Evolutionary conservation across 1,139 yeast species (phyloP).

Genomic region (Neolecta irregularis): DNA sequence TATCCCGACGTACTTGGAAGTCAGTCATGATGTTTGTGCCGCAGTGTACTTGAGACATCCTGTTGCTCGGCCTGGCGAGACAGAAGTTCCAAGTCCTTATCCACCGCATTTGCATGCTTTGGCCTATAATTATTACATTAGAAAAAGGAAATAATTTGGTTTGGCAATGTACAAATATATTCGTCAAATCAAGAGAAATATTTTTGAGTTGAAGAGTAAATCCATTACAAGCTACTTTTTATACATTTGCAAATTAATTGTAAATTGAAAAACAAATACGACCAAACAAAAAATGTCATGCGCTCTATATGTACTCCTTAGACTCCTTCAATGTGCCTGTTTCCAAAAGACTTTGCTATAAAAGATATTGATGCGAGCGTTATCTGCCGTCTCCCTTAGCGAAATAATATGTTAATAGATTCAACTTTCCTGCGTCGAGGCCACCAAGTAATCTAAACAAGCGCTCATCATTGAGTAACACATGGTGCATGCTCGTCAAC

Average conservation of each 20-base stretch:
- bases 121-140: slow-evolving; percentile 86
- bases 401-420: slow-evolving; percentile 11
- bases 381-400: slow-evolving; percentile 6
- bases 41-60: slow-evolving; percentile 94
- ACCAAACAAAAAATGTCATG: too few relatives aligned
- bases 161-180: too few relatives aligned
- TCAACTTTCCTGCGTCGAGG: slow-evolving; percentile 10
- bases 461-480: slow-evolving; percentile 8
- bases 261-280: too few relatives aligned
- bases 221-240: too few relatives aligned
- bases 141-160: slow-evolving; percentile 32
- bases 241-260: too few relatives aligned
- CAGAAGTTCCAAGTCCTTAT: slow-evolving; percentile 89
- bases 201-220: too few relatives aligned
- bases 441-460: slow-evolving; percentile 6
- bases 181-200: too few relatives aligned
- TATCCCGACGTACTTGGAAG: slow-evolving; percentile 79
- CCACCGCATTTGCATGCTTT: slow-evolving; percentile 74
- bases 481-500: slow-evolving; percentile 9
- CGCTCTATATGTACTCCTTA: too few relatives aligned
- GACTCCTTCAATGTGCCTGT: too few relatives aligned
- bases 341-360: too few relatives aligned
- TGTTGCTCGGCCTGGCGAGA: slow-evolving; percentile 90
- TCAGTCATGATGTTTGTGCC: slow-evolving; percentile 81
- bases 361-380: too few relatives aligned